These are phyloP conservation scores for Mimosa pudica DNA, from an alignment of 306 rosid species.

Conservation along the genomic window DNA sequence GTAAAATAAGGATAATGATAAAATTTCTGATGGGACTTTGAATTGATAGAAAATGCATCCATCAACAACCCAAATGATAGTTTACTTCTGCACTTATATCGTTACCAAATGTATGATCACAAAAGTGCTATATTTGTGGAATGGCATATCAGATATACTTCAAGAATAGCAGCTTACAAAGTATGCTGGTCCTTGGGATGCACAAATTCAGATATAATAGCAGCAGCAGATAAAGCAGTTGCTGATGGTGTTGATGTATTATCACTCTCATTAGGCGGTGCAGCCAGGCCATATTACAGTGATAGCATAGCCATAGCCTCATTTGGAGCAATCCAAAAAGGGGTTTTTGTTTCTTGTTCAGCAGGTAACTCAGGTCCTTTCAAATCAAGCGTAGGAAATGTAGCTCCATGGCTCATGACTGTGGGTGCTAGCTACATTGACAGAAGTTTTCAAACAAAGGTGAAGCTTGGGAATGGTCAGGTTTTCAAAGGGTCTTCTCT, in stretches of 20 bases:
- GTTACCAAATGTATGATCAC: not conserved
- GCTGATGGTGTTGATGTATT: slow-evolving; percentile 71
- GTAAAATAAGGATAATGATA: no score
- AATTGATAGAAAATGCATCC: not conserved
- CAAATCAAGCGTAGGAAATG: slow-evolving; percentile 52
- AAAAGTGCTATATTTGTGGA: not conserved
- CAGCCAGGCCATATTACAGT: slow-evolving; percentile 44
- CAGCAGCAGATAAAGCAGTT: slow-evolving; percentile 71
- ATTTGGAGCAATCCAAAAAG: slow-evolving; percentile 57
- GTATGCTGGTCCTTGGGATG: slow-evolving; percentile 78
- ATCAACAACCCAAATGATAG: not conserved
- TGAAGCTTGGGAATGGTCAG: slow-evolving; percentile 64
- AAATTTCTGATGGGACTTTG: not conserved
- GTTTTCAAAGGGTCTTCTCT: slow-evolving; percentile 62
- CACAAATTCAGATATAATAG: slow-evolving; percentile 59
- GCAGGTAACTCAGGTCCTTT: slow-evolving; percentile 82
- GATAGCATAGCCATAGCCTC: slow-evolving; percentile 69
- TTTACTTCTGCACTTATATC: not conserved
- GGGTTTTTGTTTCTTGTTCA: slow-evolving; percentile 69
- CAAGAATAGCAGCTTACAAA: slow-evolving; percentile 73
- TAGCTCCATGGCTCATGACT: slow-evolving; percentile 81
- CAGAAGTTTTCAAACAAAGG: slow-evolving; percentile 57
- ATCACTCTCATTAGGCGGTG: slow-evolving; percentile 72
- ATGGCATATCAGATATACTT: slow-evolving; percentile 35
- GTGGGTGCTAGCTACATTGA: slow-evolving; percentile 80